Evolutionary conservation across 1,284 basidiomycete species (phyloP), one percentile per base, ranked within the genome.

Genomic region (Apiotrichum laibachii): DNA sequence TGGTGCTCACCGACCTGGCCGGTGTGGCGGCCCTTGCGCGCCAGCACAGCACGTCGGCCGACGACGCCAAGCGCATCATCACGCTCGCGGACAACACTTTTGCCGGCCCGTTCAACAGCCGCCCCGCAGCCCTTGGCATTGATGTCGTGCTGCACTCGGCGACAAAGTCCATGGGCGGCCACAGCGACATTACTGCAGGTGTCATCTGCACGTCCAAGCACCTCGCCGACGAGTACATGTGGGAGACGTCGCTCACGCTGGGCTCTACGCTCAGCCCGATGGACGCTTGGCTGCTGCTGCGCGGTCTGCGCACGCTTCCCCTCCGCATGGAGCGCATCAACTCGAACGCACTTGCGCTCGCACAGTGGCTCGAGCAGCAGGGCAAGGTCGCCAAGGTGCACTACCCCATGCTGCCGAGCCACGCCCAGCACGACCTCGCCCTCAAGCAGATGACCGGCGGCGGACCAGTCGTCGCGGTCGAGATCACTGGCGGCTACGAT

Each of bases 261-360:
- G 58, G 58, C 34, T 39, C 58, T n/a, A 55, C 53, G 5, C 58
- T 60, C 18, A 48, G 44, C n/a, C 58, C 58, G 9, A 60, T 60
- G 58, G 58, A 60, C 46, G 58, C 58, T 1, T 60, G 58, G 58
- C 50, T 60, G 2, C 54, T 60, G 4, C 54, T 60, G 10, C 54
- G 58, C 22, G 58, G 58, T 9, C 34, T 60, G 44, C 50, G 58
- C 21, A 60, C 58, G n/a, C 50, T 60, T 4, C 50, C 58, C 1
- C 58, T 60, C 9, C 50, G 58, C 21, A 60, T 60, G 58, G 58
- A 52, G 33, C 50, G 54, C 26, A 60, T 60, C 54, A 60, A 60
- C 54, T 39, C 50, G 19, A 60, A 60, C 40, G 58, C 54, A 0
- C 58, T 60, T 18, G 58, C 50, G 8, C 54, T 60, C 22, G 54